Base-by-base conservation (phyloP, 2,329 filamentous ascomycete genomes). In the Epichloe festucae region DNA sequence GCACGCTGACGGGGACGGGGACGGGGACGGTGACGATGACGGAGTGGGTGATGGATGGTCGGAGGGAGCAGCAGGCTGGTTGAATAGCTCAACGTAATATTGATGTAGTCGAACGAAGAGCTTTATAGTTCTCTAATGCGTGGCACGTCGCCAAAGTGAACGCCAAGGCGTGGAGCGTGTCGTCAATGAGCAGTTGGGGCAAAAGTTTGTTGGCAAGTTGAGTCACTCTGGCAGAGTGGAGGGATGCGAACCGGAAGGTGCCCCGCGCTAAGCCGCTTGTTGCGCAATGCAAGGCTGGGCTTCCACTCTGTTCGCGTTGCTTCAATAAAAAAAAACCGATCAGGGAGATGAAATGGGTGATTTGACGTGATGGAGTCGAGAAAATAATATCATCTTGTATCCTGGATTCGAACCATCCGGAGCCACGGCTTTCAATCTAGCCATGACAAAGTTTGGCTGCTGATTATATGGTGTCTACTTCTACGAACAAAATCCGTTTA, bases 191-290 rank as follows among this genome's bases (percentile, higher is more conserved):
- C 39, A 50, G 50, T 46, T 51, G 53, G 52, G 50, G 17, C 46
- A 27, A 57, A 53, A 57, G 48, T 54, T 60, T 67, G 65, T 27
- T 27, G 23, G 23, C 23, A 7, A 67, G 63, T 67, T 65, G 67
- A 67, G 63, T 66, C 65, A 67, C 62, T 59, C 54, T 54, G 59
- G 63, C 15, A 62, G 58, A 57, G 58, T 62, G 54, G 46, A 46
- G 48, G 49, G 47, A 40, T 46, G 47, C 48, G 51, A 52, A 48
- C 12, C 15, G 36, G 14, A 14, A 53, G 27, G 19, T 65, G 64
- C 64, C 65, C 64, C 63, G 64, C 65, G 63, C 65, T 67, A 67
- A 56, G 21, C 12, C 27, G 27, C 8, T 31, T 10, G 27, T 31
- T 31, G 43, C 41, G 41, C 41, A 43, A 14, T 12, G 41, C 41